phyloP scores from a whole-genome alignment of 2,329 filamentous ascomycete genomes.

The Neocucurbitaria cava region DNA sequence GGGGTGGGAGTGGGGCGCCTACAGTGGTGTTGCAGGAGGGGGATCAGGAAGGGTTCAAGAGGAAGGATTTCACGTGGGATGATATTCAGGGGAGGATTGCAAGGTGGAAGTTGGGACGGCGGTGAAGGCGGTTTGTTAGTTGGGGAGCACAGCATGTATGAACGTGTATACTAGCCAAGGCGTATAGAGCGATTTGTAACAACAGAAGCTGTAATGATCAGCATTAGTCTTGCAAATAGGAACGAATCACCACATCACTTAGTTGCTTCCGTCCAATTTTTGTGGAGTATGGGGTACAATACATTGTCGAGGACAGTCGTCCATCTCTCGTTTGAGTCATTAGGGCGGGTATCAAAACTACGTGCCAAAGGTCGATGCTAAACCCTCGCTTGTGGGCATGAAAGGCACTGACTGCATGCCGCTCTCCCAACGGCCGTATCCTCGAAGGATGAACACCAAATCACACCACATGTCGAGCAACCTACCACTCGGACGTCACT shows the following conservation, averaged over 20 bases:
- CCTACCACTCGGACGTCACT: too few species aligned
- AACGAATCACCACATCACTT: not conserved
- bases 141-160: not conserved
- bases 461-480: not conserved
- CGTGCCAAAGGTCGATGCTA: not conserved
- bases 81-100: conserved; percentile 88
- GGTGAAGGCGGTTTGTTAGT: conserved; percentile 50
- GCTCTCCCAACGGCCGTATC: not conserved
- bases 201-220: not conserved
- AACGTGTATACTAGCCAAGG: not conserved
- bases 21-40: conserved; percentile 96
- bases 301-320: not conserved
- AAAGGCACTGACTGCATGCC: not conserved
- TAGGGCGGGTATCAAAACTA: not conserved
- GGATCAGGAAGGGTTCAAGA: conserved; percentile 72
- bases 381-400: not conserved
- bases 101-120: conserved; percentile 79
- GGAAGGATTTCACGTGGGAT: conserved; percentile 78
- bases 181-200: not conserved
- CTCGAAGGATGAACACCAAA: not conserved
- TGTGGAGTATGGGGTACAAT: not conserved
- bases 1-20: conserved; percentile 82
- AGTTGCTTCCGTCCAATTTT: not conserved
- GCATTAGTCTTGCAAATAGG: not conserved
- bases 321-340: not conserved